phyloP scores from a whole-genome alignment of 2,329 filamentous ascomycete genomes.

The Orbilia javanica region DNA sequence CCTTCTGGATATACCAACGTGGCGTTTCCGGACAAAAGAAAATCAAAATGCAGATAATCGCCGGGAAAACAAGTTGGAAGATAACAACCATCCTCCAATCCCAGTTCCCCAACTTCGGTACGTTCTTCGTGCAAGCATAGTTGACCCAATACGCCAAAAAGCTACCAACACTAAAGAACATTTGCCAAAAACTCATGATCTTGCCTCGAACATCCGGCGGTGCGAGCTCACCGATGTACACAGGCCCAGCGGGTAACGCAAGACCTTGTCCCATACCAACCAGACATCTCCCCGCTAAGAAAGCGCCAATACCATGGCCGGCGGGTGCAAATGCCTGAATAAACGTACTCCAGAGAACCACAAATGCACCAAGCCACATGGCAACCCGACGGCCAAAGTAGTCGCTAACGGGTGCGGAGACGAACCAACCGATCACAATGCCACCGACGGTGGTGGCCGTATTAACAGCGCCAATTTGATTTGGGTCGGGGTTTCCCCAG shows the following conservation, averaged over 20 bases:
- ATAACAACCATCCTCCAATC: constrained; percentile 80
- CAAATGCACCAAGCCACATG: constrained; percentile 74
- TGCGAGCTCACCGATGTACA: constrained; percentile 78
- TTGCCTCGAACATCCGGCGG: constrained; percentile 75
- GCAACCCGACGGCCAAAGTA: constrained; percentile 29
- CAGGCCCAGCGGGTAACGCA: constrained; percentile 75
- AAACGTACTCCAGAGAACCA: constrained; percentile 77
- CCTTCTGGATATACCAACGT: constrained; percentile 76
- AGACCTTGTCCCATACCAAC: constrained; percentile 79
- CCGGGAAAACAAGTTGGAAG: constrained; percentile 77
- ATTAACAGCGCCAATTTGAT: constrained; percentile 73
- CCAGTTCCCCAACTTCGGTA: constrained; percentile 73
- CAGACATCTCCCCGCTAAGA: constrained; percentile 77
- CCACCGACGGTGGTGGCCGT: constrained; percentile 79
- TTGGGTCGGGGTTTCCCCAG: constrained; percentile 62
- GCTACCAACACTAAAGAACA: constrained; percentile 75
- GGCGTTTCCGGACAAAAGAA: constrained; percentile 78
- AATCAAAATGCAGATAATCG: constrained; percentile 73
- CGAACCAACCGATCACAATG: constrained; percentile 77
- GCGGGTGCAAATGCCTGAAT: constrained; percentile 75
- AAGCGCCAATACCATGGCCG: constrained; percentile 72
- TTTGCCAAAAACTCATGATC: constrained; percentile 79
- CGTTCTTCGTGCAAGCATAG: constrained; percentile 71
- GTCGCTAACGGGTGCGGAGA: constrained; percentile 73
- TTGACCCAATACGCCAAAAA: constrained; percentile 78